Conservation (phyloP, 108 stramenopile genomes). For the Ochromonas danica region DNA sequence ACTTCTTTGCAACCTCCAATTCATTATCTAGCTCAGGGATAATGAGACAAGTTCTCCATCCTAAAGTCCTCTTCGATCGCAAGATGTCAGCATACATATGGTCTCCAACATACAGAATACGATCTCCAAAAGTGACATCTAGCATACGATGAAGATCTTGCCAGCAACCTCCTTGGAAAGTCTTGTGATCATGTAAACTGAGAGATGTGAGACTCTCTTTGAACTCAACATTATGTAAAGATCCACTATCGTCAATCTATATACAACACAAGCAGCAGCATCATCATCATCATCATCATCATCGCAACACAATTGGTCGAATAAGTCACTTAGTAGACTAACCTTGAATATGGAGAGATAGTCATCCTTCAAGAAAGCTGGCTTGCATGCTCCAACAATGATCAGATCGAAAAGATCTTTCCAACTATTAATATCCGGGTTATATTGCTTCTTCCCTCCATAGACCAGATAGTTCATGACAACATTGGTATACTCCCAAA, state of each 20-base stretch:
- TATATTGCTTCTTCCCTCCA: background rate
- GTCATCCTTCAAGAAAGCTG: constrained; percentile 70
- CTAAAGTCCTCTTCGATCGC: constrained; percentile 76
- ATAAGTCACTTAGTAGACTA: constrained; percentile 61
- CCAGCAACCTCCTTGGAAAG: constrained; percentile 93
- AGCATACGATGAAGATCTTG: constrained; percentile 82
- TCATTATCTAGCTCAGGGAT: constrained; percentile 47
- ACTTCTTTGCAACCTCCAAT: constrained; percentile 11
- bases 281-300: constrained; percentile 69
- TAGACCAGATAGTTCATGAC: constrained; percentile 34
- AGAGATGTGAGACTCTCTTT: background rate
- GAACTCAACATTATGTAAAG: background rate
- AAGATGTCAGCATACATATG: constrained; percentile 90
- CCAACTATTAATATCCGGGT: constrained; percentile 54
- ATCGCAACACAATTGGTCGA: constrained; percentile 79
- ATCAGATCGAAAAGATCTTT: constrained; percentile 86
- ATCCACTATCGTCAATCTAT: no score
- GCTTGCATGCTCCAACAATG: constrained; percentile 84
- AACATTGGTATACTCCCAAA: constrained; percentile 90
- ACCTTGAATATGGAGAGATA: constrained; percentile 3
- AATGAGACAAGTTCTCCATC: constrained; percentile 76
- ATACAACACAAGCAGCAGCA: no score
- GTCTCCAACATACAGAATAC: constrained; percentile 92
- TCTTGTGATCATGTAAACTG: constrained; percentile 53
- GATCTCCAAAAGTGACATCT: constrained; percentile 76